phyloP scores from a whole-genome alignment of 257 asterid genomes.

The Fraxinus quadrangulata region DNA sequence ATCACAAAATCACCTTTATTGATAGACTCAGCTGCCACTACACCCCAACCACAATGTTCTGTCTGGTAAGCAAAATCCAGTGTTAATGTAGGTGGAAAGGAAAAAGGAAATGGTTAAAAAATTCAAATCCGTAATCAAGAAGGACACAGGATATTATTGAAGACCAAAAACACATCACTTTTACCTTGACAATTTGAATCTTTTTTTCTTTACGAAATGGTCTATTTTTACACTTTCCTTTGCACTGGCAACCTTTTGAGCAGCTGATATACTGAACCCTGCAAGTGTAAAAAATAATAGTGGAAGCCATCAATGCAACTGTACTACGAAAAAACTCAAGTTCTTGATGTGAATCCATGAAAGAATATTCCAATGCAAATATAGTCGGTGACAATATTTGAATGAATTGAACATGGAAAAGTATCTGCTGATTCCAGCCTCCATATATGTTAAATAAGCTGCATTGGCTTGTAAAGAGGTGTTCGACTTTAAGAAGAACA shows the following conservation, averaged over 20 bases:
- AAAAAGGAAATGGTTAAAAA: slow-evolving; percentile 15
- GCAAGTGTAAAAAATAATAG: slow-evolving; percentile 17
- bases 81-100: slow-evolving; percentile 21
- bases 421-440: neutral
- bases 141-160: neutral
- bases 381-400: neutral
- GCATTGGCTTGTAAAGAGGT: neutral
- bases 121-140: slow-evolving; percentile 5
- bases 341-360: slow-evolving; percentile 1
- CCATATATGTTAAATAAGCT: neutral
- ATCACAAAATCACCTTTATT: slow-evolving; percentile 72
- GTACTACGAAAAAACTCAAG: neutral
- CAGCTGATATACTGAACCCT: slow-evolving; percentile 94
- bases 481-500: neutral
- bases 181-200: slow-evolving; percentile 77
- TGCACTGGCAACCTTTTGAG: slow-evolving; percentile 85
- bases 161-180: neutral
- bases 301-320: slow-evolving; percentile 18
- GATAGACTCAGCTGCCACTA: slow-evolving; percentile 79
- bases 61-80: slow-evolving; percentile 60
- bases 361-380: neutral
- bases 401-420: neutral
- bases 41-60: slow-evolving; percentile 96
- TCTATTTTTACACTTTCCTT: slow-evolving; percentile 69
- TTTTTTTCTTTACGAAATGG: slow-evolving; percentile 77